Evolutionary conservation across 345 rosid species (phyloP).

Genomic region (Syzygium aqueum): DNA sequence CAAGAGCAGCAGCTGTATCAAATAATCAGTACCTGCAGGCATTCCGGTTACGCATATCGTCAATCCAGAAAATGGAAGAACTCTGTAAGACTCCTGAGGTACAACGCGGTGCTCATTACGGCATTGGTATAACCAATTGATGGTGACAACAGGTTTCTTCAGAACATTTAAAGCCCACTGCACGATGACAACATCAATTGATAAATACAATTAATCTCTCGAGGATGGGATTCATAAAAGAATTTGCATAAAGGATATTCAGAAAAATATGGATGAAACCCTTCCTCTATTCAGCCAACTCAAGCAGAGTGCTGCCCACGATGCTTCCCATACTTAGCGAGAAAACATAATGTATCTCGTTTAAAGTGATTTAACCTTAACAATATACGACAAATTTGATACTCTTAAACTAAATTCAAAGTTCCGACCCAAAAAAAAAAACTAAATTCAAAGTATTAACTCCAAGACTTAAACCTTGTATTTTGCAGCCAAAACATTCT

Average conservation of each 20-base stretch:
- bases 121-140: slow-evolving; percentile 80
- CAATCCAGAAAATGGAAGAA: slow-evolving; percentile 89
- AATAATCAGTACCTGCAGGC: slow-evolving; percentile 39
- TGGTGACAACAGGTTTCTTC: slow-evolving; percentile 74
- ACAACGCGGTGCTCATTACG: slow-evolving; percentile 94
- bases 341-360: neutral
- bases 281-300: neutral
- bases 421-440: neutral
- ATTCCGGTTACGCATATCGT: slow-evolving; percentile 71
- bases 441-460: neutral
- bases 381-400: neutral
- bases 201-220: neutral
- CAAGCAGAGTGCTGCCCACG: neutral
- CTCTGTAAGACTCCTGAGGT: slow-evolving; percentile 76
- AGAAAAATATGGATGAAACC: neutral
- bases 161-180: slow-evolving; percentile 85
- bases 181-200: slow-evolving; percentile 4
- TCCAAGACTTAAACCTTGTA: slow-evolving; percentile 57
- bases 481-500: slow-evolving; percentile 89
- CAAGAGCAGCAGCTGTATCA: slow-evolving; percentile 3
- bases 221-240: neutral
- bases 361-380: neutral
- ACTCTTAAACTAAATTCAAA: neutral
- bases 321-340: neutral
- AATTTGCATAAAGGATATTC: neutral